Conservation (phyloP, 2,329 filamentous ascomycete genomes). For the Podosphaera fusca region DNA sequence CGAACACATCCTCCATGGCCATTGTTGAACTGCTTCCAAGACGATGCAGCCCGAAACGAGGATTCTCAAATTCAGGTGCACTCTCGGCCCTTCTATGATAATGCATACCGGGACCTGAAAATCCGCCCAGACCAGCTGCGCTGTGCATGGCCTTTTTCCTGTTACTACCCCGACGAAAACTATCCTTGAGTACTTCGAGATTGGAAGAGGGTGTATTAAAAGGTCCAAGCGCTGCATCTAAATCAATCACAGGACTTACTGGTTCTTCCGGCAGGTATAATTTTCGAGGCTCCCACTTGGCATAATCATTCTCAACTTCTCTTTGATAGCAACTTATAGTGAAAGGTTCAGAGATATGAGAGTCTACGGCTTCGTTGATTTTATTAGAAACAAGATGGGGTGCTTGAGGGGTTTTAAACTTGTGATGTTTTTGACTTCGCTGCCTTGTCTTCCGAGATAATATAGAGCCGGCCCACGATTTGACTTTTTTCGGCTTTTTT, state of each 20-base stretch:
- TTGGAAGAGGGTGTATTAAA: constrained; percentile 54
- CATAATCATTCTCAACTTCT: constrained; percentile 11
- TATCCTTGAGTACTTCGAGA: constrained; percentile 41
- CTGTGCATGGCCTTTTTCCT: constrained; percentile 52
- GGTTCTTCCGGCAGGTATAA: constrained; percentile 29
- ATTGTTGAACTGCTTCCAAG: constrained; percentile 49
- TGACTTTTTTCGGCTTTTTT: constrained; percentile 51
- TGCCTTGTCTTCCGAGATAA: constrained; percentile 25
- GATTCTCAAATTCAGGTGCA: constrained; percentile 57
- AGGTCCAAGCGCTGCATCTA: constrained; percentile 79
- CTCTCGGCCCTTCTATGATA: constrained; percentile 62
- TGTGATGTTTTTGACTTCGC: constrained; percentile 19
- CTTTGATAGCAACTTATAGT: constrained; percentile 2
- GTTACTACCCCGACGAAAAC: constrained; percentile 32
- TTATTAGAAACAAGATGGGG: constrained; percentile 19
- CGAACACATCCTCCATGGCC: constrained; percentile 75
- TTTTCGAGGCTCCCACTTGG: constrained; percentile 19
- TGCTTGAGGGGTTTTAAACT: constrained; percentile 19
- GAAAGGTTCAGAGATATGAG: constrained; percentile 7
- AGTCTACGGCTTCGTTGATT: constrained; percentile 10
- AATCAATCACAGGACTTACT: constrained; percentile 64
- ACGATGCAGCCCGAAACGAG: constrained; percentile 32
- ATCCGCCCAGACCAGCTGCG: constrained; percentile 45
- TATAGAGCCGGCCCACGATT: constrained; percentile 31
- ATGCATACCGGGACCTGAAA: constrained; percentile 45